Conservation (phyloP, 495 filamentous ascomycete species). For the Cenococcum geophilum region DNA sequence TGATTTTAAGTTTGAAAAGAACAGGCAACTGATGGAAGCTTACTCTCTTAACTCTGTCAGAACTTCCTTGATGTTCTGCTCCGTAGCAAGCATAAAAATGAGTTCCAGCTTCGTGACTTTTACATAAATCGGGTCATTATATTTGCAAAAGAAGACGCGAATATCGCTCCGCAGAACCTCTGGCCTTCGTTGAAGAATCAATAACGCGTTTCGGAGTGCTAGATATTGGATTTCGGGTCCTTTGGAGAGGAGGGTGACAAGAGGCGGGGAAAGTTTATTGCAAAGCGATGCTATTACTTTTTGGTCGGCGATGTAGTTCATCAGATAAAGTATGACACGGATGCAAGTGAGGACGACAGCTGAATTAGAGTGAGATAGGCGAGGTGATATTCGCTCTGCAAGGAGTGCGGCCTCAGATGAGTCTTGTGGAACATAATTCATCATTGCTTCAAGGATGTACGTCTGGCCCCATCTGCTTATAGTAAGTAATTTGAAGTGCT, state of each 20-base stretch:
- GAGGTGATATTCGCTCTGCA: conserved; percentile 87
- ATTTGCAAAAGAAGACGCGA: conserved; percentile 99
- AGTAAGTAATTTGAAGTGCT: conserved; percentile 4
- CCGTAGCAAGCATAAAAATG: conserved; percentile 97
- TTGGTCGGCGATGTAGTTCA: conserved; percentile 97
- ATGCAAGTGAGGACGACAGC: conserved; percentile 94
- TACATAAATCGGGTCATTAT: conserved; percentile 99
- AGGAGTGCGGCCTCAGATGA: conserved; percentile 77
- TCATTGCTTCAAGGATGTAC: conserved; percentile 95
- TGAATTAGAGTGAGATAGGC: conserved; percentile 92
- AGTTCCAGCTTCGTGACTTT: conserved; percentile 98
- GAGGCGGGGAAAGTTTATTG: conserved; percentile 87
- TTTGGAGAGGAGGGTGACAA: conserved; percentile 93
- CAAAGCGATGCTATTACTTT: conserved; percentile 85
- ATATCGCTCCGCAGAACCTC: conserved; percentile 96
- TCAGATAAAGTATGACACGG: conserved; percentile 90
- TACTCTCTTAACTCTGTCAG: conserved; percentile 90
- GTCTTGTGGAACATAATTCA: conserved; percentile 96
- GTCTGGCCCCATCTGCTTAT: conserved; percentile 86
- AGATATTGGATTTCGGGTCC: conserved; percentile 97
- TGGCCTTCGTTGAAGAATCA: conserved; percentile 88
- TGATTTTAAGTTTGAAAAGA: not conserved
- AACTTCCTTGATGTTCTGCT: conserved; percentile 94
- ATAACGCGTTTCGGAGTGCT: conserved; percentile 84
- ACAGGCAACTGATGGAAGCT: conserved; percentile 17